Evolutionary conservation across 768 basidiomycete species (phyloP).

Genomic region (Suillus clintonianus): DNA sequence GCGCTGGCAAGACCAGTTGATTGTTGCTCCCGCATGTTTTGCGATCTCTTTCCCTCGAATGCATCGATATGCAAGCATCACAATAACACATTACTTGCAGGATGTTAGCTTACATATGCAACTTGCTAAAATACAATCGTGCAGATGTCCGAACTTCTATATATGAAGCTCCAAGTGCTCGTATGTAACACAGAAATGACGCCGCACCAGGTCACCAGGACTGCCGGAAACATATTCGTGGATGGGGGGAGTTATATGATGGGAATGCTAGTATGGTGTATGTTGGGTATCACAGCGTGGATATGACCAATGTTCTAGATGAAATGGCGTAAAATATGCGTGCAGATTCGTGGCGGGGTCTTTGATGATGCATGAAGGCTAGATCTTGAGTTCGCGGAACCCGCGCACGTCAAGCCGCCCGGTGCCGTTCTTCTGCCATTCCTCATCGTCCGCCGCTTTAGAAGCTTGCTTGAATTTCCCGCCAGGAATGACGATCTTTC

Average conservation of each 20-base stretch:
- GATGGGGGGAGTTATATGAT: background rate
- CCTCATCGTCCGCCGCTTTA: slow-evolving; percentile 38
- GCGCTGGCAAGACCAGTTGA: background rate
- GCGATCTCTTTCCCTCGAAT: background rate
- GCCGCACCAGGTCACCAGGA: background rate
- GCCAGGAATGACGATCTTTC: slow-evolving; percentile 65
- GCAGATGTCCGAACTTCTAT: background rate
- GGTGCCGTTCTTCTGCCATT: slow-evolving; percentile 69
- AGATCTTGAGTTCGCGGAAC: slow-evolving; percentile 77
- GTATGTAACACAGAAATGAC: background rate
- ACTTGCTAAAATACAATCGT: background rate
- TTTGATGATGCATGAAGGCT: slow-evolving; percentile 10
- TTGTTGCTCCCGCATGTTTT: background rate
- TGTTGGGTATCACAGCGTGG: slow-evolving; percentile 4
- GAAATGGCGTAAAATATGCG: slow-evolving; percentile 2
- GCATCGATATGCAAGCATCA: background rate
- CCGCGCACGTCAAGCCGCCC: slow-evolving; percentile 77
- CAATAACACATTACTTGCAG: too few relatives aligned
- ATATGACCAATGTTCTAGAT: slow-evolving; percentile 6
- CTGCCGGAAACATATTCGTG: background rate
- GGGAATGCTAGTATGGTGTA: background rate
- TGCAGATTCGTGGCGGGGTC: slow-evolving; percentile 9
- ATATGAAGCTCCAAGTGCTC: slow-evolving; percentile 2
- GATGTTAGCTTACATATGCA: too few relatives aligned
- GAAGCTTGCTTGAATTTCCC: slow-evolving; percentile 45